phyloP scores from a whole-genome alignment of 2,329 filamentous ascomycete genomes.

The Exophiala sideris region DNA sequence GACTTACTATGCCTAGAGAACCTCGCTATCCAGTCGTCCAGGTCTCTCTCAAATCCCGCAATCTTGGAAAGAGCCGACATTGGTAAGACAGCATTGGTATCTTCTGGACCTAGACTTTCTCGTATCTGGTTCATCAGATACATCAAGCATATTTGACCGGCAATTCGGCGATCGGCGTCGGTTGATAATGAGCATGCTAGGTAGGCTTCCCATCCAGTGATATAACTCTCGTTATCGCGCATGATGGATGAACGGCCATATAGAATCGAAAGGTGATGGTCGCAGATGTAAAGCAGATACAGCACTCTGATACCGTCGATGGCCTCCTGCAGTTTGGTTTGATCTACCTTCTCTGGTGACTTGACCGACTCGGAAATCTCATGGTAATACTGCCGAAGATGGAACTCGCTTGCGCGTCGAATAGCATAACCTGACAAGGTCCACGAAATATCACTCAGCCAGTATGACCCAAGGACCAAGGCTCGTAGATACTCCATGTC shows the following conservation, averaged over 20 bases:
- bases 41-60: slow-evolving; percentile 39
- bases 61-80: slow-evolving; percentile 40
- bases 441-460: slow-evolving; percentile 53
- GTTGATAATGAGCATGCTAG: slow-evolving; percentile 33
- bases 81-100: slow-evolving; percentile 32
- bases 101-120: slow-evolving; percentile 43
- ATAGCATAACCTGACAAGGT: slow-evolving; percentile 45
- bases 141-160: slow-evolving; percentile 44
- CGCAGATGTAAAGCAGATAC: slow-evolving; percentile 45
- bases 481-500: slow-evolving; percentile 52
- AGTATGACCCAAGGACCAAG: slow-evolving; percentile 54
- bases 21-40: slow-evolving; percentile 37
- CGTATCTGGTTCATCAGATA: slow-evolving; percentile 45
- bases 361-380: slow-evolving; percentile 31
- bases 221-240: slow-evolving; percentile 36
- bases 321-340: slow-evolving; percentile 25
- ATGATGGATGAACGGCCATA: slow-evolving; percentile 45
- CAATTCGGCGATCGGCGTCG: slow-evolving; percentile 35
- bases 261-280: slow-evolving; percentile 45
- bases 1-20: slow-evolving; percentile 28
- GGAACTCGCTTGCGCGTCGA: slow-evolving; percentile 42
- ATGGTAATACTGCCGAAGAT: slow-evolving; percentile 42
- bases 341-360: slow-evolving; percentile 25
- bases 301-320: slow-evolving; percentile 35
- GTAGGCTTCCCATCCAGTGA: slow-evolving; percentile 35